Percentiles rank a stretch among this genome's conserved stretches.
phyloP scores from a whole-genome alignment of 164 flowering plant genomes.

The Santalum album region DNA sequence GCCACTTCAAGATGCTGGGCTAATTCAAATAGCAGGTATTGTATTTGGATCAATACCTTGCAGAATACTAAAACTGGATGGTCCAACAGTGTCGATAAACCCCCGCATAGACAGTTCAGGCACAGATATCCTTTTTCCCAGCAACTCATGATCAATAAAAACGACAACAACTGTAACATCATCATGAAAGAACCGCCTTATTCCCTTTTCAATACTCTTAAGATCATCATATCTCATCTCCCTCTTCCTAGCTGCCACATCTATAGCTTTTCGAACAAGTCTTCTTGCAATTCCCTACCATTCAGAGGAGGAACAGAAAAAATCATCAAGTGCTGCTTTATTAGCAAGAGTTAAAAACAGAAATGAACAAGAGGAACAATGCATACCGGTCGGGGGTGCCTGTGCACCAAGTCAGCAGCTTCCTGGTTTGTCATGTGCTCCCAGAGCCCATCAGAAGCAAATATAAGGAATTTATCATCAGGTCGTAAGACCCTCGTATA shows the following conservation, averaged over 20 bases:
- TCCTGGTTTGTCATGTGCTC: constrained; percentile 62
- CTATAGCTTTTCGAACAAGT: constrained; percentile 46
- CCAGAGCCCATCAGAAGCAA: constrained; percentile 97
- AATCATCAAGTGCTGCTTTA: neutral
- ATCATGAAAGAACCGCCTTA: constrained; percentile 56
- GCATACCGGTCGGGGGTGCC: constrained; percentile 50
- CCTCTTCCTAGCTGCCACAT: constrained; percentile 49
- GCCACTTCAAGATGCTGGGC: neutral
- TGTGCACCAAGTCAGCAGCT: constrained; percentile 62
- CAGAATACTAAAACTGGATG: constrained; percentile 36
- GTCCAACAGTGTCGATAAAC: constrained; percentile 34
- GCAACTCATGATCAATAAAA: constrained; percentile 52
- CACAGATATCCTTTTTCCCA: constrained; percentile 15
- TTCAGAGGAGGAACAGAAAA: neutral
- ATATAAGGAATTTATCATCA: constrained; percentile 59
- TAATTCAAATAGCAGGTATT: constrained; percentile 8
- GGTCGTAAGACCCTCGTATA: constrained; percentile 31
- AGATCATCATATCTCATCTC: constrained; percentile 43
- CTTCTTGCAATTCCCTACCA: constrained; percentile 70
- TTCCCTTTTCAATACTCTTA: constrained; percentile 39
- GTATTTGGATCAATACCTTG: constrained; percentile 18
- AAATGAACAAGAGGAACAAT: neutral
- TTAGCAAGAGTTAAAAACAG: too few relatives aligned
- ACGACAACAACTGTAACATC: constrained; percentile 75
- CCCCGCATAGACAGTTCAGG: constrained; percentile 48